Conservation (phyloP, 148 eudicot genomes). For the Euryodendron excelsum region DNA sequence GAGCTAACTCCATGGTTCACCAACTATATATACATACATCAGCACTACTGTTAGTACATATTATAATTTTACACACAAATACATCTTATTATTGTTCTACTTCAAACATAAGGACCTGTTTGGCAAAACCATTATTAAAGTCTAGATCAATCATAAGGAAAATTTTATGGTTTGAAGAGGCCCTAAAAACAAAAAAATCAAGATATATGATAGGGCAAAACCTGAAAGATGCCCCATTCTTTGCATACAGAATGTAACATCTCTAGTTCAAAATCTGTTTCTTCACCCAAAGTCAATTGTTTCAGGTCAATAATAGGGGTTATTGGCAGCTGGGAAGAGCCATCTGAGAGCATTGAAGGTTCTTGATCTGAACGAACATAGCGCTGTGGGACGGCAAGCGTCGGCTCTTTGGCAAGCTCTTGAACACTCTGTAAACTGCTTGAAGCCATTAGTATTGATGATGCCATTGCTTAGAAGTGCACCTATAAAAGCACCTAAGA, state of each 20-base stretch:
- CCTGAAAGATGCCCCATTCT: conserved; percentile 50
- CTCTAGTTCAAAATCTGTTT: conserved; percentile 11
- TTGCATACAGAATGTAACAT: conserved; percentile 27
- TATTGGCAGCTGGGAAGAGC: conserved; percentile 5
- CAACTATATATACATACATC: conserved; percentile 16
- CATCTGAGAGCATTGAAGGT: conserved; percentile 10
- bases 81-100: background rate
- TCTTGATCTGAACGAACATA: conserved; percentile 25
- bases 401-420: conserved; percentile 34
- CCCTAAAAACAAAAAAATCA: background rate
- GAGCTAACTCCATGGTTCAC: conserved; percentile 27
- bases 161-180: no score
- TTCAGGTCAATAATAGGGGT: conserved; percentile 37
- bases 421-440: conserved; percentile 19
- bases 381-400: conserved; percentile 19
- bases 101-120: background rate
- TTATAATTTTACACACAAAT: no score
- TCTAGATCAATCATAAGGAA: background rate
- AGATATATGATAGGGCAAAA: conserved; percentile 1
- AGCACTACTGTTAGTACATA: background rate
- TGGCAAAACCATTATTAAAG: background rate
- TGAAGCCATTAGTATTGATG: conserved; percentile 3
- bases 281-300: conserved; percentile 5
- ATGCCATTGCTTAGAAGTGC: conserved; percentile 13
- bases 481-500: background rate